Evolutionary conservation across 768 basidiomycete species (phyloP).

Genomic region (Auricularia sp.): DNA sequence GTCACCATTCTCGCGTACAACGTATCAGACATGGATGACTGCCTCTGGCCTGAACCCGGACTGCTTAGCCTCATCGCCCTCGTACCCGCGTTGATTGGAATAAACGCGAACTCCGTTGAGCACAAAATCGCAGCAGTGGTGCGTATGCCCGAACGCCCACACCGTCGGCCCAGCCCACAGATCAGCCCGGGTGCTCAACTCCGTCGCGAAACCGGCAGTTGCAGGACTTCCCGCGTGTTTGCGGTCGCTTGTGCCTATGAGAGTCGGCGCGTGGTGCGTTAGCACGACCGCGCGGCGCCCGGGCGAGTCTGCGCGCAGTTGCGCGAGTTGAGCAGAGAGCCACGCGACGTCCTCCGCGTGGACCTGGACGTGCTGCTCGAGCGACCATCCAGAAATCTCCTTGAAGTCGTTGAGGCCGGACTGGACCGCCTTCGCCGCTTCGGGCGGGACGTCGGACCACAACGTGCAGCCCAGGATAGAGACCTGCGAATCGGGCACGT

Average conservation of each 20-base stretch:
- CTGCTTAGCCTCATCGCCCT: neutral
- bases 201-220: slow-evolving; percentile 23
- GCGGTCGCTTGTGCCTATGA: slow-evolving; percentile 23
- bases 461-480: slow-evolving; percentile 34
- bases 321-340: slow-evolving; percentile 20
- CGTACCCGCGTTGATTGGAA: neutral
- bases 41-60: neutral
- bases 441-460: slow-evolving; percentile 24
- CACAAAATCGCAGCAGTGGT: neutral
- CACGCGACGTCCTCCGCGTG: slow-evolving; percentile 24
- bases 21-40: neutral
- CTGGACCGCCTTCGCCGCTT: slow-evolving; percentile 18
- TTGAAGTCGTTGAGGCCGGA: slow-evolving; percentile 25
- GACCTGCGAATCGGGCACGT: slow-evolving; percentile 18
- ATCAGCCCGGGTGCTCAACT: slow-evolving; percentile 17
- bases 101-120: neutral
- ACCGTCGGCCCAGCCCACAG: slow-evolving; percentile 19
- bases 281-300: slow-evolving; percentile 24
- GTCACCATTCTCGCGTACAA: neutral
- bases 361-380: slow-evolving; percentile 11
- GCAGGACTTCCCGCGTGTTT: slow-evolving; percentile 16
- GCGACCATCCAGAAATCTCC: slow-evolving; percentile 20
- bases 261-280: slow-evolving; percentile 33
- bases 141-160: slow-evolving; percentile 24
- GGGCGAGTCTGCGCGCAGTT: slow-evolving; percentile 17